phyloP scores from a whole-genome alignment of 179 eudicot species.

The Amaranthus tricolor region DNA sequence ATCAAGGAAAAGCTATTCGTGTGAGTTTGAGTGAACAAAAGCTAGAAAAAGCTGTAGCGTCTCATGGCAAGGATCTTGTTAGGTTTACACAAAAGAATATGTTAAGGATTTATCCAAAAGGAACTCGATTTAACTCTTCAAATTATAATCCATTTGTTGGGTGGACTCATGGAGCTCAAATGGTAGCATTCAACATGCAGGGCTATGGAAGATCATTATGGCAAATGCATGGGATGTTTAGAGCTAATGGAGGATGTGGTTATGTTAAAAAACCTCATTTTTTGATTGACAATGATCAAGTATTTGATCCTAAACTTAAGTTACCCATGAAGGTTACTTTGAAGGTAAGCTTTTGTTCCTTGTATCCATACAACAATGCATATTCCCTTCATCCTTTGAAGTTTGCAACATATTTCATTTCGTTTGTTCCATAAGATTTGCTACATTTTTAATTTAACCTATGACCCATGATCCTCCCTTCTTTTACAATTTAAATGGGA shows the following conservation, averaged over 20 bases:
- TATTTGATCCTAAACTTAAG: slow-evolving; percentile 62
- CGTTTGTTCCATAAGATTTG: background rate
- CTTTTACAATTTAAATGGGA: too few species aligned
- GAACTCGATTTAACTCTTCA: slow-evolving; percentile 72
- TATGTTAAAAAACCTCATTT: slow-evolving; percentile 81
- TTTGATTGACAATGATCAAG: slow-evolving; percentile 39
- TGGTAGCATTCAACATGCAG: slow-evolving; percentile 99
- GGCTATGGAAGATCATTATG: slow-evolving; percentile 82
- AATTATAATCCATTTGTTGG: slow-evolving; percentile 79
- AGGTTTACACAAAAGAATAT: slow-evolving; percentile 85
- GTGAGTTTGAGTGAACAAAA: slow-evolving; percentile 85
- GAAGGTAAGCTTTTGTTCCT: slow-evolving; percentile 41
- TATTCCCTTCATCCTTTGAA: background rate
- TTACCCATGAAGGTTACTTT: slow-evolving; percentile 54
- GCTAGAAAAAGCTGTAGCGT: slow-evolving; percentile 61
- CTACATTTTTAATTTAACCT: too few species aligned
- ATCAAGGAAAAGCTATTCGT: slow-evolving; percentile 57
- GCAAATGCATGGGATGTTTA: slow-evolving; percentile 93
- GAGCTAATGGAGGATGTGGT: slow-evolving; percentile 90
- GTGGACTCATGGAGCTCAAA: slow-evolving; percentile 99
- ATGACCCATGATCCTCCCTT: too few species aligned
- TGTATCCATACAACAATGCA: background rate
- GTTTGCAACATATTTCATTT: too few species aligned
- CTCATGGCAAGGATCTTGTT: slow-evolving; percentile 59
- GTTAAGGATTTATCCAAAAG: slow-evolving; percentile 79